These are phyloP conservation scores for Phaeodactylum tricornutum DNA, from an alignment of 108 stramenopile genomes.

Conservation along the genomic window DNA sequence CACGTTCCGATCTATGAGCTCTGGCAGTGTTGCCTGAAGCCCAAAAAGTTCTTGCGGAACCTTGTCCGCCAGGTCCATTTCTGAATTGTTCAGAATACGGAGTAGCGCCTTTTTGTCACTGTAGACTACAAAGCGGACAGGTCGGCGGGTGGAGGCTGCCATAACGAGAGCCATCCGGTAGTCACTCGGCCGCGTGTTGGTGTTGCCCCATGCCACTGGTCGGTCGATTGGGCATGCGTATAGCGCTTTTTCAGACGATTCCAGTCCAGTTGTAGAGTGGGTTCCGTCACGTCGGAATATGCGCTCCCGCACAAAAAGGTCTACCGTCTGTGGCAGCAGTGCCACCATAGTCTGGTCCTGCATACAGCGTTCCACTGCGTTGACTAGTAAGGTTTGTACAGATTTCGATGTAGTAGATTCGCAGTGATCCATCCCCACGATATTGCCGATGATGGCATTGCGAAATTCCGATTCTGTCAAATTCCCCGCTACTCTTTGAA, in stretches of 20 bases:
- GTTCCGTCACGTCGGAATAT: conserved; percentile 8
- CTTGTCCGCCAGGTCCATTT: background rate
- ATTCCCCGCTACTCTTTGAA: conserved; percentile 23
- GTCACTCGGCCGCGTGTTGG: conserved; percentile 62
- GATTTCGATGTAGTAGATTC: too few relatives aligned
- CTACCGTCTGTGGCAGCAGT: background rate
- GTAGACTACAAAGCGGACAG: conserved; percentile 59
- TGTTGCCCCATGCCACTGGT: conserved; percentile 65
- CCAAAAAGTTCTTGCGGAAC: conserved; percentile 13
- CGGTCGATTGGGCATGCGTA: too few relatives aligned
- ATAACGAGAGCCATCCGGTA: conserved; percentile 49
- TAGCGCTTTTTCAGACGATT: background rate
- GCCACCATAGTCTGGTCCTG: background rate
- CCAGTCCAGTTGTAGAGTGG: background rate
- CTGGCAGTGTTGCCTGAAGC: too few relatives aligned
- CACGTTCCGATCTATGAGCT: conserved; percentile 47
- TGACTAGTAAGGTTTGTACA: background rate
- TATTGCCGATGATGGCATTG: background rate
- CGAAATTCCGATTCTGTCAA: conserved; percentile 24
- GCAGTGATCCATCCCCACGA: conserved; percentile 1
- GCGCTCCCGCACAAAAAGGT: background rate
- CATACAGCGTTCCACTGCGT: background rate
- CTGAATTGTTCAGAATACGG: background rate
- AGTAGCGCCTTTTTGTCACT: background rate
- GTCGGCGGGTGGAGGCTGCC: conserved; percentile 37